phyloP scores from a whole-genome alignment of 257 asterid species.

The Scutellaria galericulata region DNA sequence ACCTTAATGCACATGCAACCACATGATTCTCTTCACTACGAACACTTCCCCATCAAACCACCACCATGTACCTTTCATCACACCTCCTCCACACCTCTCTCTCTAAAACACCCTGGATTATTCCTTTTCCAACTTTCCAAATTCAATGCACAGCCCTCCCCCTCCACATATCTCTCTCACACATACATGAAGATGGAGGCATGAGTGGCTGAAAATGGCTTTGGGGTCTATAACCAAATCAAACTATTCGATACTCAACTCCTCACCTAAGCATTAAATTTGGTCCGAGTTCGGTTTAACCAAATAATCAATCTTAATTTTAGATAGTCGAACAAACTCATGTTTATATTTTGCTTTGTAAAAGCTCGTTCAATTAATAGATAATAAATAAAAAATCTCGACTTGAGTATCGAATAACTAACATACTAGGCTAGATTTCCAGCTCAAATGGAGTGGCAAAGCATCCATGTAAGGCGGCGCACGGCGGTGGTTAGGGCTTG shows the following conservation, averaged over 20 bases:
- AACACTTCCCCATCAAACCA: conserved; percentile 29
- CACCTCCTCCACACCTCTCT: conserved; percentile 33
- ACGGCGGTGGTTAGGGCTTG: conserved; percentile 37
- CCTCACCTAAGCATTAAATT: no score
- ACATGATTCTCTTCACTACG: conserved; percentile 57
- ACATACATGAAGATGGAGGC: background rate
- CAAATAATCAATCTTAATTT: no score
- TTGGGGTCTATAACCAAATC: no score
- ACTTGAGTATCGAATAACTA: no score
- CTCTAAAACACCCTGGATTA: conserved; percentile 66
- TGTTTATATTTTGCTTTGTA: no score
- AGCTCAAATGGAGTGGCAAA: conserved; percentile 47
- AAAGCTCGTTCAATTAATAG: no score
- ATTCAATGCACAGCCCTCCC: conserved; percentile 52
- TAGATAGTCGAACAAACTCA: no score
- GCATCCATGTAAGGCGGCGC: conserved; percentile 32
- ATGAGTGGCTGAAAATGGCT: conserved; percentile 19
- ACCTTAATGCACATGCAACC: conserved; percentile 67
- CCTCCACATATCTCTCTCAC: no score
- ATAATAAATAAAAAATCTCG: no score
- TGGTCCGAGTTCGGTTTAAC: no score
- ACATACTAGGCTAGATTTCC: conserved; percentile 34
- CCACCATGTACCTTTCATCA: conserved; percentile 33
- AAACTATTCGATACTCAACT: no score
- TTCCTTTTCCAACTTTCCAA: conserved; percentile 67